These are phyloP conservation scores for Colletotrichum orbiculare DNA, from an alignment of 2,329 filamentous ascomycete genomes.

Conservation along the genomic window DNA sequence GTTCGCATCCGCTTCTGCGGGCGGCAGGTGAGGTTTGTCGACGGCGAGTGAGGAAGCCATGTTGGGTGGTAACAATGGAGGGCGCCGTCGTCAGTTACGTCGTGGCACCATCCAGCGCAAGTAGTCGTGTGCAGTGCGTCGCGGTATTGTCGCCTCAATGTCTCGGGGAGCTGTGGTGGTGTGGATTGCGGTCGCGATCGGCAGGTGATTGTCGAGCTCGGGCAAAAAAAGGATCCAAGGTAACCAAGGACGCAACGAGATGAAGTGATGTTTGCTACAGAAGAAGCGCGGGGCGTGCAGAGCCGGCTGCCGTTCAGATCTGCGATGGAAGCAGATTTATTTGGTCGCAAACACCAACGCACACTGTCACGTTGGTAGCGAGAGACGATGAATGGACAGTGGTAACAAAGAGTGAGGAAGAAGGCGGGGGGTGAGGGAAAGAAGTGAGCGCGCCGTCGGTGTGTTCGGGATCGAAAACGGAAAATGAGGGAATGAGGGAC, in stretches of 20 bases:
- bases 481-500: constrained; percentile 1
- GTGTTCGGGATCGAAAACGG: constrained; percentile 14
- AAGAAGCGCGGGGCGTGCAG: constrained; percentile 31
- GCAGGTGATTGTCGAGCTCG: constrained; percentile 12
- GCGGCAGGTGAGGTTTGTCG: constrained; percentile 54
- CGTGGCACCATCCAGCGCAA: constrained; percentile 34
- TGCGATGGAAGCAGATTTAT: constrained; percentile 6
- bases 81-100: constrained; percentile 33
- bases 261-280: constrained; percentile 16
- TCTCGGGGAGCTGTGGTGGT: constrained; percentile 10
- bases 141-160: constrained; percentile 3
- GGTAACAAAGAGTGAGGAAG: background rate
- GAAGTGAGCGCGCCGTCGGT: constrained; percentile 20
- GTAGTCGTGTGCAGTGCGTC: constrained; percentile 4
- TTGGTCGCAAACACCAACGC: constrained; percentile 15
- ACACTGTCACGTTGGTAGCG: background rate
- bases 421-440: constrained; percentile 12
- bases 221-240: background rate
- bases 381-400: constrained; percentile 12
- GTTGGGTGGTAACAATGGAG: constrained; percentile 38
- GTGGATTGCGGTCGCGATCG: constrained; percentile 15
- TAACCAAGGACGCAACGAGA: background rate
- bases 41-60: constrained; percentile 58
- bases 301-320: constrained; percentile 33
- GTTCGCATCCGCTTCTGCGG: constrained; percentile 50